A percentile compares a stretch with the other conserved stretches of the same genome.
Conservation (phyloP, 2,329 filamentous ascomycete species). For the Berkeleyomyces basicola region DNA sequence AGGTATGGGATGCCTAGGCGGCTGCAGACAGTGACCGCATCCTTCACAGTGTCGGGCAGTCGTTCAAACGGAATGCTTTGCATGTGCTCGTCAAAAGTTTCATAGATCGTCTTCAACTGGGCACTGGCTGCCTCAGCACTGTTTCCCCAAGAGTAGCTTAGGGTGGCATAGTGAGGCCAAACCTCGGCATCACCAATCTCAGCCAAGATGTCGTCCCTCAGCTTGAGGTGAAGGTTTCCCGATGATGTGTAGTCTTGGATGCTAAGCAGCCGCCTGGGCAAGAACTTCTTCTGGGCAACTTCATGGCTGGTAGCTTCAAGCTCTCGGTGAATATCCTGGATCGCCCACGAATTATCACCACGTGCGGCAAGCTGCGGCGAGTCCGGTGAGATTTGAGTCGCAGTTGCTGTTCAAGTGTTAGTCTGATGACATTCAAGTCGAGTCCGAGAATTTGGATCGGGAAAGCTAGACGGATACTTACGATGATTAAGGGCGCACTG, state of each 20-base stretch:
- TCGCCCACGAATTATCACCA: neutral
- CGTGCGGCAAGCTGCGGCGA: neutral
- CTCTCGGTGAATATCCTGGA: no score
- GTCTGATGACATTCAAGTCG: neutral
- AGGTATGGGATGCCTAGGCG: slow-evolving; percentile 7
- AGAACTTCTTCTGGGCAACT: no score
- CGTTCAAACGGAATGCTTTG: neutral
- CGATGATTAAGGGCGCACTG: neutral
- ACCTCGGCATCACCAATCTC: no score
- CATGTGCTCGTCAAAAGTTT: slow-evolving; percentile 1
- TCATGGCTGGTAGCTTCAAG: no score
- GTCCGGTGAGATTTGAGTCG: neutral
- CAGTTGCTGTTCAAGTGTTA: neutral
- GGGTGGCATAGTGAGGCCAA: neutral
- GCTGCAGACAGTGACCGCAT: neutral
- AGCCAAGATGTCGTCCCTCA: no score
- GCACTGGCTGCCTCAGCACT: neutral
- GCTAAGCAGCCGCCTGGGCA: no score
- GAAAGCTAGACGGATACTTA: no score
- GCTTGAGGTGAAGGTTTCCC: no score
- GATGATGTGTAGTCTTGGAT: no score
- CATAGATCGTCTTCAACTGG: neutral
- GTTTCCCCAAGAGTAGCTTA: slow-evolving; percentile 9
- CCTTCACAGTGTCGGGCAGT: neutral
- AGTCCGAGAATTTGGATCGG: no score